Conservation (phyloP, 495 filamentous ascomycete genomes). For the Immersiella caudata region DNA sequence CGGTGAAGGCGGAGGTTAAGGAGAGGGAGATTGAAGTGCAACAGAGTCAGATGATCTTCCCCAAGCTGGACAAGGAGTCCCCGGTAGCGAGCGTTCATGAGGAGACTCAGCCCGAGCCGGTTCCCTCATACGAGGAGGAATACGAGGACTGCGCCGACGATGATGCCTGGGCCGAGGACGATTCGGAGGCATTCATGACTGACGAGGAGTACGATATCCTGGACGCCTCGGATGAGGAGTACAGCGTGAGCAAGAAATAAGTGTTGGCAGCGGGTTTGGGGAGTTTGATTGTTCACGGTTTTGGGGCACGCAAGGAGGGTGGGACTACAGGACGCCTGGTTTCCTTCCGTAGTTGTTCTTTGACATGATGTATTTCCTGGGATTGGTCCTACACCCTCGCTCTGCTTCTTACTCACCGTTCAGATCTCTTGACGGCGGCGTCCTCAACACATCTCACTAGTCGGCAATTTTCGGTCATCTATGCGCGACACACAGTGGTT, state of each 20-base stretch:
- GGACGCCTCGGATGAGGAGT: conserved; percentile 93
- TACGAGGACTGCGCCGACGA: conserved; percentile 62
- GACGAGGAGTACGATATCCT: conserved; percentile 98
- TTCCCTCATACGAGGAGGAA: conserved; percentile 56
- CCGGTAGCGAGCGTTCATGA: conserved; percentile 78
- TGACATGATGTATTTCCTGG: conserved; percentile 11
- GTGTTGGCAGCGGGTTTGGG: background rate
- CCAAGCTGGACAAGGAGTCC: conserved; percentile 92
- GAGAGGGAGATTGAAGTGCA: conserved; percentile 26
- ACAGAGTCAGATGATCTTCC: conserved; percentile 89
- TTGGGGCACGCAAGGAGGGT: conserved; percentile 2
- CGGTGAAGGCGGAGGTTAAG: conserved; percentile 14
- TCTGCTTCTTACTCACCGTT: background rate
- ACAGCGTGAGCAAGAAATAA: conserved; percentile 53
- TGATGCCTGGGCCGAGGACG: conserved; percentile 64
- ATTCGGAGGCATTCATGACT: conserved; percentile 75
- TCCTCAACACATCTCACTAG: background rate
- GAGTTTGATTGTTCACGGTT: background rate
- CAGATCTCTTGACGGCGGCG: background rate
- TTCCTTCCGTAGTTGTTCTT: conserved; percentile 6
- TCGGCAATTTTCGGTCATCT: background rate
- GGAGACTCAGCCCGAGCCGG: conserved; percentile 38
- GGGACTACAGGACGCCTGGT: conserved; percentile 16
- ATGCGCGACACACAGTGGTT: background rate
- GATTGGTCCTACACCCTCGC: background rate